Evolutionary conservation across 768 basidiomycete species (phyloP).

Genomic region (Rhodotorula graminis): DNA sequence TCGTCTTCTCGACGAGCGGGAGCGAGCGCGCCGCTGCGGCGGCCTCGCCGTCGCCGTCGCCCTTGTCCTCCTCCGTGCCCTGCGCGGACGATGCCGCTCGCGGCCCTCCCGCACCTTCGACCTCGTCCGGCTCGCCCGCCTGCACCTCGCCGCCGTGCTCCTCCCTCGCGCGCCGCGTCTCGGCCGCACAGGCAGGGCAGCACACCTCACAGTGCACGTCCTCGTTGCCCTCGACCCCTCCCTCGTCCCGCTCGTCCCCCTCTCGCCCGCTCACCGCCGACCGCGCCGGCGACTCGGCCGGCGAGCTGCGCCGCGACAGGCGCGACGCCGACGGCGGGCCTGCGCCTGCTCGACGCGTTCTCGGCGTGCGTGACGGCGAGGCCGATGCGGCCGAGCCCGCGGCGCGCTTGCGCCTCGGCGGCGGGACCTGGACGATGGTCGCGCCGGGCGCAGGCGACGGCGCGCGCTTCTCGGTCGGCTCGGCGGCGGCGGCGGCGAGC

Average conservation of each 20-base stretch:
- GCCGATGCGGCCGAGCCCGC: not conserved
- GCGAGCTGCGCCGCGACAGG: not conserved
- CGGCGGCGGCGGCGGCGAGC: not conserved
- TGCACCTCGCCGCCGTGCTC: not conserved
- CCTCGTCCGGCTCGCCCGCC: not conserved
- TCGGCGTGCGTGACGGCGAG: not conserved
- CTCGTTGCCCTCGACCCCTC: not conserved
- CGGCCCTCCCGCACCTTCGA: not conserved
- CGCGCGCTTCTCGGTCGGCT: conserved; percentile 11
- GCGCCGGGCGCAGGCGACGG: conserved; percentile 9
- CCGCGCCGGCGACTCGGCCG: too few species aligned
- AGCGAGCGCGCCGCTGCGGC: too few species aligned
- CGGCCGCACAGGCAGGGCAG: not conserved
- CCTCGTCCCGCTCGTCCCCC: too few species aligned
- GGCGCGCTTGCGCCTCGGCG: conserved; percentile 4
- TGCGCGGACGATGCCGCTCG: too few species aligned
- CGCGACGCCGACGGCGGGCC: not conserved
- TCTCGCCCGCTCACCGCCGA: too few species aligned
- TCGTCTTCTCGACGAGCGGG: conserved; percentile 1
- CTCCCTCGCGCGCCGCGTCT: not conserved
- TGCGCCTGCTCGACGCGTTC: too few species aligned
- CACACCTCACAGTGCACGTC: not conserved
- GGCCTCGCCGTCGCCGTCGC: too few species aligned
- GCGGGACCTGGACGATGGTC: not conserved
- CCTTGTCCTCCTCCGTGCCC: not conserved